Conservation (phyloP, 2,329 filamentous ascomycete species). For the Neobulgaria alba region DNA sequence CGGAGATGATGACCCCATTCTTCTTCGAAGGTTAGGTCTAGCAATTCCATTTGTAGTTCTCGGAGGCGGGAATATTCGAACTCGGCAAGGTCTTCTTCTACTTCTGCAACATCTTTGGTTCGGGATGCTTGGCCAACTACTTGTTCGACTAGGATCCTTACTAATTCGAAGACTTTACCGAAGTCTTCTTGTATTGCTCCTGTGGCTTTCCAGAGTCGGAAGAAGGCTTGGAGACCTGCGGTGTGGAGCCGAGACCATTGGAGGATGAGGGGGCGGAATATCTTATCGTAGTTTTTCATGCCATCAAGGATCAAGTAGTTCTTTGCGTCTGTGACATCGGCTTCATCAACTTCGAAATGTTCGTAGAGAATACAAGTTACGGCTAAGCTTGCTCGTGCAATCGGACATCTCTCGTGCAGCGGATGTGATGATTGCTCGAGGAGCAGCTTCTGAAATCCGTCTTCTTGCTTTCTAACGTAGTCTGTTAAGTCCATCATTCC, state of each 20-base stretch:
- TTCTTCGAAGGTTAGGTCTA: slow-evolving; percentile 87
- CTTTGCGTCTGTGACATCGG: slow-evolving; percentile 70
- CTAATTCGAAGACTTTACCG: slow-evolving; percentile 83
- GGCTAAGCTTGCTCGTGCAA: slow-evolving; percentile 78
- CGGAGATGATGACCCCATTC: slow-evolving; percentile 86
- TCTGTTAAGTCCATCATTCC: slow-evolving; percentile 98
- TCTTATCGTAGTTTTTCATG: slow-evolving; percentile 68
- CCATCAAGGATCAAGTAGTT: slow-evolving; percentile 68
- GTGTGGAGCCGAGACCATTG: slow-evolving; percentile 92
- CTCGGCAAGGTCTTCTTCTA: slow-evolving; percentile 81
- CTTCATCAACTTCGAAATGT: slow-evolving; percentile 87
- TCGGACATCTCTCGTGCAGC: slow-evolving; percentile 66
- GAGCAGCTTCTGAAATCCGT: slow-evolving; percentile 84
- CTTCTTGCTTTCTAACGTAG: slow-evolving; percentile 85
- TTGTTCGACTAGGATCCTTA: slow-evolving; percentile 83
- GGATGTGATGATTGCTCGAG: slow-evolving; percentile 78
- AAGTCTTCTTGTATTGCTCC: slow-evolving; percentile 81
- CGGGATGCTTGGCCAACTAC: slow-evolving; percentile 76
- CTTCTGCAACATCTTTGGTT: slow-evolving; percentile 74
- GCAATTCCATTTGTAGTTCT: slow-evolving; percentile 84
- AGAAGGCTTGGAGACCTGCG: slow-evolving; percentile 76
- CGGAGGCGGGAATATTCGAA: slow-evolving; percentile 73
- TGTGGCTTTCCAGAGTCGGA: slow-evolving; percentile 87
- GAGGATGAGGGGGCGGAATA: slow-evolving; percentile 79
- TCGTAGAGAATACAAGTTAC: slow-evolving; percentile 87